Conservation (phyloP, 1,284 basidiomycete genomes). For the Peniophora sp. region DNA sequence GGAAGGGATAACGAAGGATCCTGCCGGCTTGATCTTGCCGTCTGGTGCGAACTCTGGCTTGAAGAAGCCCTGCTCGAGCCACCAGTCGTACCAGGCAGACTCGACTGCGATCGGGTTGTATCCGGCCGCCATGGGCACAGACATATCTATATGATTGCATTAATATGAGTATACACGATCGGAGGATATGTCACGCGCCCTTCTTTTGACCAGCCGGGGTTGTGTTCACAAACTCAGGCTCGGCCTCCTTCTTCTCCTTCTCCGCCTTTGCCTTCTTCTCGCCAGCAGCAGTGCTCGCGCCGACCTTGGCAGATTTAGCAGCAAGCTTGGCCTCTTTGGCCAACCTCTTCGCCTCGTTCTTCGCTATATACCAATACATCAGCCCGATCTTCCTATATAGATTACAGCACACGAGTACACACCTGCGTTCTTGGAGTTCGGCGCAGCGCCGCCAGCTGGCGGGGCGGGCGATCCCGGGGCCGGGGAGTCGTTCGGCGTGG, state of each 20-base stretch:
- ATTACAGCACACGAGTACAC: slow-evolving; percentile 7
- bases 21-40: slow-evolving; percentile 51
- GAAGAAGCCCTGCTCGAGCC: slow-evolving; percentile 89
- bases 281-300: slow-evolving; percentile 28
- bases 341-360: slow-evolving; percentile 67
- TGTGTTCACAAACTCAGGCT: slow-evolving; percentile 73
- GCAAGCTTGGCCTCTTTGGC: slow-evolving; percentile 77
- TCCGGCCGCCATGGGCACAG: slow-evolving; percentile 79
- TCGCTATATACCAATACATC: slow-evolving; percentile 21
- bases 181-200: slow-evolving; percentile 33
- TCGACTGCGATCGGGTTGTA: slow-evolving; percentile 97
- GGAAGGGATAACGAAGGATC: slow-evolving; percentile 81
- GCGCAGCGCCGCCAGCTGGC: slow-evolving; percentile 7
- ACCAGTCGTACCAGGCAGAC: slow-evolving; percentile 98
- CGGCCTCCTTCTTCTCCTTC: slow-evolving; percentile 68
- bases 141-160: slow-evolving; percentile 56
- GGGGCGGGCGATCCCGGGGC: slow-evolving; percentile 6
- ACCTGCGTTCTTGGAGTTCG: slow-evolving; percentile 25
- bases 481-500: slow-evolving; percentile 9
- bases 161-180: neutral
- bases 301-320: slow-evolving; percentile 63
- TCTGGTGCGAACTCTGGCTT: slow-evolving; percentile 63
- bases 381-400: neutral
- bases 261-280: slow-evolving; percentile 73
- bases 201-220: slow-evolving; percentile 90